phyloP scores from a whole-genome alignment of 2,329 filamentous ascomycete genomes.

The Neopestalotiopsis rosae region DNA sequence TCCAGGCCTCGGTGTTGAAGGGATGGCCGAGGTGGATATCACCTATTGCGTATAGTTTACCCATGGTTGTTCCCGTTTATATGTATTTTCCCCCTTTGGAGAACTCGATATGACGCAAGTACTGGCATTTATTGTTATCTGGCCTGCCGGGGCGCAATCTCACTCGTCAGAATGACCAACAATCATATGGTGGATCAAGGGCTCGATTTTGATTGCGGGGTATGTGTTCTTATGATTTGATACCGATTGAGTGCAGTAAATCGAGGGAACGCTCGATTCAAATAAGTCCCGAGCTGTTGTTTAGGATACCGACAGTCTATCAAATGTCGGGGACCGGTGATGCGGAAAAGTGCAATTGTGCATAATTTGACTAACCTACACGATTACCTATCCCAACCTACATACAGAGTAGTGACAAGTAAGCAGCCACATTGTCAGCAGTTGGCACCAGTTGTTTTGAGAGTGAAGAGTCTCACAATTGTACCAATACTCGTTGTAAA shows the following conservation, averaged over 20 bases:
- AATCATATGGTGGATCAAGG: neutral
- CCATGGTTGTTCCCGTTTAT: neutral
- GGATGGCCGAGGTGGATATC: slow-evolving; percentile 42
- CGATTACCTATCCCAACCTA: neutral
- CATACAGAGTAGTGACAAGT: neutral
- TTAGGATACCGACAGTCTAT: neutral
- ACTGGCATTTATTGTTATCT: neutral
- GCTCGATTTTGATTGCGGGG: neutral
- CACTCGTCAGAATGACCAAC: neutral
- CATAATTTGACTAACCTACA: neutral
- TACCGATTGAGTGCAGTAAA: neutral
- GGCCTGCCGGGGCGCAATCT: neutral
- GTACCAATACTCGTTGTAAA: neutral
- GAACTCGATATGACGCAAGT: too few relatives aligned
- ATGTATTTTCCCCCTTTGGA: too few relatives aligned
- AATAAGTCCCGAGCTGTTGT: neutral
- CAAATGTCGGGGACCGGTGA: neutral
- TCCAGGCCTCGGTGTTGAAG: slow-evolving; percentile 37
- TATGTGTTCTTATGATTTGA: neutral
- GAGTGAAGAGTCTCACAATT: neutral
- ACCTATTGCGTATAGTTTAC: slow-evolving; percentile 43
- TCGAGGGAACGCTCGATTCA: neutral
- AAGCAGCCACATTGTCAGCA: neutral
- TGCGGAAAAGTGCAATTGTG: neutral
- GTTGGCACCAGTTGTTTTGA: neutral